A percentile compares a stretch with the other conserved stretches of the same genome.
These are phyloP conservation scores for Thelephora ganbajun DNA, from an alignment of 768 basidiomycete species.

Conservation along the genomic window DNA sequence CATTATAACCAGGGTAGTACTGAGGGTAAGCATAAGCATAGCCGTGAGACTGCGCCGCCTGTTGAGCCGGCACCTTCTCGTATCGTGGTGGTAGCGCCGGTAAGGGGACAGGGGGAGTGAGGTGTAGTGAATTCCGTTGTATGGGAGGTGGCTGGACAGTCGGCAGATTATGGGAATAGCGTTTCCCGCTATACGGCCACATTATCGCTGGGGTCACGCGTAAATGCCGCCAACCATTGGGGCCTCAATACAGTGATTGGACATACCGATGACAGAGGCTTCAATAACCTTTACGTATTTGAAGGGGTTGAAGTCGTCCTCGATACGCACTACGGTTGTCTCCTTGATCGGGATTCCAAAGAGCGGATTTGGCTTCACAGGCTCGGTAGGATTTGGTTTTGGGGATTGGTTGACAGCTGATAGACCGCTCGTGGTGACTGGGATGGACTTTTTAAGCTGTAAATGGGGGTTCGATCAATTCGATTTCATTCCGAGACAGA, in stretches of 20 bases:
- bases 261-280: conserved; percentile 61
- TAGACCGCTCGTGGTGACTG: conserved; percentile 12
- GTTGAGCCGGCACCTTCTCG: conserved; percentile 60
- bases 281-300: conserved; percentile 73
- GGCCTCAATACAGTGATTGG: background rate
- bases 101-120: conserved; percentile 51
- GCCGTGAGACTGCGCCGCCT: conserved; percentile 30
- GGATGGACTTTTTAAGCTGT: conserved; percentile 84
- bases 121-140: conserved; percentile 51
- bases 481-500: background rate
- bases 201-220: conserved; percentile 33
- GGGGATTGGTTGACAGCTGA: conserved; percentile 40
- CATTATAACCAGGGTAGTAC: conserved; percentile 73
- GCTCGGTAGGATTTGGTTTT: conserved; percentile 33
- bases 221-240: background rate
- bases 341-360: conserved; percentile 76
- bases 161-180: conserved; percentile 71
- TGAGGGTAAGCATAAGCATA: conserved; percentile 66
- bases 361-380: conserved; percentile 63
- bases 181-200: conserved; percentile 89
- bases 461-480: background rate
- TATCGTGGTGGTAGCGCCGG: conserved; percentile 63
- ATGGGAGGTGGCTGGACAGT: conserved; percentile 41
- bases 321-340: conserved; percentile 54
- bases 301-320: conserved; percentile 98